A percentile compares a stretch with the other conserved stretches of the same genome.
phyloP scores from a whole-genome alignment of 2,329 filamentous ascomycete species.

The Verticillium tricorpus region DNA sequence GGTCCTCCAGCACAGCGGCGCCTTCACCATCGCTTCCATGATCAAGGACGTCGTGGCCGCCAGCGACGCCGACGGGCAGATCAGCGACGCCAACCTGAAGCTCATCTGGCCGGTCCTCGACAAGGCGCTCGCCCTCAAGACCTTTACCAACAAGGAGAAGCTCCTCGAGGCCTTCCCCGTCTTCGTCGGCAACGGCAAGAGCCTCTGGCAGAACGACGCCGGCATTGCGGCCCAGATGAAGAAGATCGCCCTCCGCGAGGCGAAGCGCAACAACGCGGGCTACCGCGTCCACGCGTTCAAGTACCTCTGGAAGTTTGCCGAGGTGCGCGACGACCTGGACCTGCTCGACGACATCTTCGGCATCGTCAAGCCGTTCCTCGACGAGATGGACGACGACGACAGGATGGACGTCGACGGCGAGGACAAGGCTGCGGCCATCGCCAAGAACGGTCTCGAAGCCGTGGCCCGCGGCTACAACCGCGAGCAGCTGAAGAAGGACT shows the following conservation, averaged over 20 bases:
- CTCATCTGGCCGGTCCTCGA: conserved; percentile 80
- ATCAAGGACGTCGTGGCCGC: conserved; percentile 61
- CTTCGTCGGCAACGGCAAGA: conserved; percentile 64
- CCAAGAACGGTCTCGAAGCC: conserved; percentile 46
- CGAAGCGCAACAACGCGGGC: conserved; percentile 81
- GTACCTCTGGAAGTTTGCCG: conserved; percentile 69
- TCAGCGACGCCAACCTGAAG: conserved; percentile 55
- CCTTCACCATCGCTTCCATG: conserved; percentile 72
- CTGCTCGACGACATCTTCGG: conserved; percentile 62
- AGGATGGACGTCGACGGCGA: conserved; percentile 65
- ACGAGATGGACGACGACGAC: conserved; percentile 53
- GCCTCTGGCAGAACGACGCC: conserved; percentile 50
- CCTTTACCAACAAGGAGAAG: conserved; percentile 86
- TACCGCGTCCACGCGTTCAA: conserved; percentile 75
- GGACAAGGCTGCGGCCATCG: conserved; percentile 38
- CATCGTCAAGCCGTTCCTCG: conserved; percentile 60
- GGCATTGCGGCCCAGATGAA: conserved; percentile 61
- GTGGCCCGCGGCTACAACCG: conserved; percentile 45
- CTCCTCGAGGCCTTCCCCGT: conserved; percentile 75
- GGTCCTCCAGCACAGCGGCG: conserved; percentile 85
- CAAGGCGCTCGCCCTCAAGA: conserved; percentile 79
- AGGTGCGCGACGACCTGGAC: conserved; percentile 62
- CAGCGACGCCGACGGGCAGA: conserved; percentile 51
- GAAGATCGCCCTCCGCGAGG: conserved; percentile 80
- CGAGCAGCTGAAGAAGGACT: conserved; percentile 28